Percentiles rank a stretch among this genome's conserved stretches.
Conservation (phyloP, 352 stramenopile species). For the Phytophthora hibernalis region DNA sequence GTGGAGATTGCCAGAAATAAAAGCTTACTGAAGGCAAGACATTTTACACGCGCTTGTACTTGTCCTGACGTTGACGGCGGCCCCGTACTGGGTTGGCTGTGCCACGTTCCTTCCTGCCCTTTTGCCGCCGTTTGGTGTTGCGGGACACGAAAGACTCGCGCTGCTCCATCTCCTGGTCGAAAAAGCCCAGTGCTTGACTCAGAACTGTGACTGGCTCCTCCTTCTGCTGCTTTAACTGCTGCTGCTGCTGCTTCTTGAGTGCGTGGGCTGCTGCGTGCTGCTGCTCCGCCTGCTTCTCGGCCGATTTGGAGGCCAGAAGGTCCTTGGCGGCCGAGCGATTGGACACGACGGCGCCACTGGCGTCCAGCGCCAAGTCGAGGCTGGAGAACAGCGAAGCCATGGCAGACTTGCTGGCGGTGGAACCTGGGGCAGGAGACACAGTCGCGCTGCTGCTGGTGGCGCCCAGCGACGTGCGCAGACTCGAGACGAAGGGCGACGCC, state of each 20-base stretch:
- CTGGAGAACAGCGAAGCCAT: constrained; percentile 70
- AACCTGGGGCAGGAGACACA: constrained; percentile 1
- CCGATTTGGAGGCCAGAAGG: constrained; percentile 57
- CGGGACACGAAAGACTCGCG: constrained; percentile 44
- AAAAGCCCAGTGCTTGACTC: constrained; percentile 66
- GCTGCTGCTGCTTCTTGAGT: constrained; percentile 46
- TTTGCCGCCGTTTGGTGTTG: constrained; percentile 54
- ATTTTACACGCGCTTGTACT: constrained; percentile 67
- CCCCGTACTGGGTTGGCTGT: constrained; percentile 40
- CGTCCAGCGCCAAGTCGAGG: constrained; percentile 58
- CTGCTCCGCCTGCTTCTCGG: constrained; percentile 50
- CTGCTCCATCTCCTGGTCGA: constrained; percentile 60
- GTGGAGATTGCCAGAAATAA: constrained; percentile 6
- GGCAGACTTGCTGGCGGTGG: constrained; percentile 21
- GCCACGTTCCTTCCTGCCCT: constrained; percentile 46
- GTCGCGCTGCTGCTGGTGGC: constrained; percentile 10
- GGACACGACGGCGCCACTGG: constrained; percentile 27
- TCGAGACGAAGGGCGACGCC: constrained; percentile 53
- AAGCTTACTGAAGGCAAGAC: constrained; percentile 14
- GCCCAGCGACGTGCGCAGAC: constrained; percentile 43
- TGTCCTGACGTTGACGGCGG: constrained; percentile 62
- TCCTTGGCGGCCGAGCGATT: constrained; percentile 52
- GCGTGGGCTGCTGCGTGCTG: constrained; percentile 29
- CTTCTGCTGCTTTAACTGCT: constrained; percentile 34
- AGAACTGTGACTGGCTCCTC: constrained; percentile 53